Conservation (phyloP, 129 eudicot species). For the Centrapalus pauciflorus region DNA sequence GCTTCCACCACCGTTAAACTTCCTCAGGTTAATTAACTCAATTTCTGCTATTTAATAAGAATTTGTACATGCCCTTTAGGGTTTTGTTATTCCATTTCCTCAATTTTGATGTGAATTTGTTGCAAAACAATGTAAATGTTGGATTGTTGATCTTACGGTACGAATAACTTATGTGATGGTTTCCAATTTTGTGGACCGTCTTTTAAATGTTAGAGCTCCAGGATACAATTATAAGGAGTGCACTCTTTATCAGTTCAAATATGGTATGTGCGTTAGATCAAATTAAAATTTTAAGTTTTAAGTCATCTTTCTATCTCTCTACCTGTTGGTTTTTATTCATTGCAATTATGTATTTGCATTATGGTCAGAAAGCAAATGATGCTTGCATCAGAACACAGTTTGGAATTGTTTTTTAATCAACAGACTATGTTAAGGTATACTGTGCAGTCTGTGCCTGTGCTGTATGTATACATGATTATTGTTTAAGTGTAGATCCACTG, state of each 20-base stretch:
- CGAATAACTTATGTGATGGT: background rate
- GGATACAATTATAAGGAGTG: background rate
- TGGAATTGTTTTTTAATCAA: background rate
- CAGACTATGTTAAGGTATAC: background rate
- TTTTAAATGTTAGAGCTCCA: background rate
- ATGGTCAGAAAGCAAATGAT: background rate
- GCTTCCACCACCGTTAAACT: constrained; percentile 95
- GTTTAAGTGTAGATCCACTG: too few species aligned
- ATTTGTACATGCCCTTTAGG: background rate
- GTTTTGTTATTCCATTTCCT: constrained; percentile 12
- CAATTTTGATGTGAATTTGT: background rate
- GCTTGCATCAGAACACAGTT: background rate
- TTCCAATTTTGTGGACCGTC: background rate
- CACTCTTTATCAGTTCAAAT: background rate
- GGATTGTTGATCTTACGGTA: background rate
- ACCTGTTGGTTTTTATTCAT: background rate
- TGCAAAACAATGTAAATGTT: background rate
- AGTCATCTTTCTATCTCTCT: background rate
- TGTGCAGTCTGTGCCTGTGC: too few species aligned
- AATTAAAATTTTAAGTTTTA: background rate
- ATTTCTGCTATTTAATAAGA: background rate
- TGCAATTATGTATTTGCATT: background rate
- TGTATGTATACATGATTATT: background rate
- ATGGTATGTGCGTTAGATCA: background rate
- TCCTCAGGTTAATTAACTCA: constrained; percentile 56